Evolutionary conservation across 805 yeast species (phyloP).

Genomic region (Nakazawaea anatomiae): DNA sequence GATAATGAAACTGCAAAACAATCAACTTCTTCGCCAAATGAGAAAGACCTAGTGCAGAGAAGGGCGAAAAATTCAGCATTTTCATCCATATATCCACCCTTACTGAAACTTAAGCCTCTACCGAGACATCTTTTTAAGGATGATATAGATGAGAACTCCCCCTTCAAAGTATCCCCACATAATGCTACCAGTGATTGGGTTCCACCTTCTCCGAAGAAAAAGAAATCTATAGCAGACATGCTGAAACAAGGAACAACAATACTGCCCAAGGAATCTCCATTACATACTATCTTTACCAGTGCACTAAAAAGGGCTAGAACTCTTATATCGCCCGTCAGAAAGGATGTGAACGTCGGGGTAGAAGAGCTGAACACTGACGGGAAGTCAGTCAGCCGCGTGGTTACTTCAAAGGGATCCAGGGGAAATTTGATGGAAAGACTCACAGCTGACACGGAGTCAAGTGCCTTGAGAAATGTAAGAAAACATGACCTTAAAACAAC

Average conservation of each 20-base stretch:
- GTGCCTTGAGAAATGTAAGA: constrained; percentile 12
- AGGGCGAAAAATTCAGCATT: not conserved
- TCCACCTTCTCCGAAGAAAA: not conserved
- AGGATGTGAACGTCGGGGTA: not conserved
- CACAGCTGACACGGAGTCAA: constrained; percentile 14
- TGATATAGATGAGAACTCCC: constrained; percentile 8
- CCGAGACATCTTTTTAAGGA: not conserved
- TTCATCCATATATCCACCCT: not conserved
- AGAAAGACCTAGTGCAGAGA: constrained; percentile 12
- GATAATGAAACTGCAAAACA: constrained; percentile 3
- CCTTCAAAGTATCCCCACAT: not conserved
- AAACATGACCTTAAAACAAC: constrained; percentile 1
- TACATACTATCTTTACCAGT: constrained; percentile 6
- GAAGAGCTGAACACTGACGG: not conserved
- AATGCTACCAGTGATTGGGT: not conserved
- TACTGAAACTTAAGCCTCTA: not conserved
- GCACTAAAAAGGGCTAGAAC: constrained; percentile 6
- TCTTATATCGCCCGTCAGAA: constrained; percentile 5
- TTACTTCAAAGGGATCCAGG: constrained; percentile 1
- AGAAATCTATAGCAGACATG: not conserved
- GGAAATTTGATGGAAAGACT: constrained; percentile 11
- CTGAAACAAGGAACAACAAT: not conserved
- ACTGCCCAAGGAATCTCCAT: constrained; percentile 3
- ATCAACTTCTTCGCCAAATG: constrained; percentile 19
- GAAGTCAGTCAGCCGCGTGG: constrained; percentile 4